Percentiles rank a stretch among this genome's conserved stretches.
Evolutionary conservation across 31 red algal genomes (phyloP).

Genomic region (Bonnemaisonia californica): DNA sequence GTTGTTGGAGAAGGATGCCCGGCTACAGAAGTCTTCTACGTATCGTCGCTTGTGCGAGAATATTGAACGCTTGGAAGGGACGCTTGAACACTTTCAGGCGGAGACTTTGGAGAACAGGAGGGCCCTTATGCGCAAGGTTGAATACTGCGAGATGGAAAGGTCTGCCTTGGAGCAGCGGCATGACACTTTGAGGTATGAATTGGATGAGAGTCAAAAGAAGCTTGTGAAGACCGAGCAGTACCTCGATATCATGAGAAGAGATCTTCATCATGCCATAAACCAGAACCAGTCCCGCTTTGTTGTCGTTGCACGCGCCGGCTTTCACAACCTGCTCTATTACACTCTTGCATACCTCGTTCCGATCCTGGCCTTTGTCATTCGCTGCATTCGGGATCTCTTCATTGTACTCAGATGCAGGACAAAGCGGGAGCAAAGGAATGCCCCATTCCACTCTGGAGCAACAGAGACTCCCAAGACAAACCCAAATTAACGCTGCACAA

Average conservation of each 20-base stretch:
- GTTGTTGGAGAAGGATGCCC: background rate
- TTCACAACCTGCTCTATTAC: constrained; percentile 36
- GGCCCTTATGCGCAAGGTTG: constrained; percentile 11
- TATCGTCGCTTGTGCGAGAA: background rate
- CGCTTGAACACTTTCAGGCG: background rate
- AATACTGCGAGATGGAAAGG: background rate
- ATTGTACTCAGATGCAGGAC: constrained; percentile 3
- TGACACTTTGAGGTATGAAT: constrained; percentile 18
- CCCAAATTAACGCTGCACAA: too few relatives aligned
- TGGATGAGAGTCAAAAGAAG: constrained; percentile 35
- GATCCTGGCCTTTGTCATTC: constrained; percentile 38
- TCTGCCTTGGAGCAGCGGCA: constrained; percentile 17
- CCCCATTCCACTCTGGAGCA: too few relatives aligned
- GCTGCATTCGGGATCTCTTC: constrained; percentile 17
- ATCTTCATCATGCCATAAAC: constrained; percentile 14
- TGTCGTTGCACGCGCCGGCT: background rate
- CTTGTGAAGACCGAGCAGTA: constrained; percentile 38
- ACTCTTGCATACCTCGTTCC: constrained; percentile 39
- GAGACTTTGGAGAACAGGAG: background rate
- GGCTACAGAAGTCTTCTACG: background rate
- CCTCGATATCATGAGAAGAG: constrained; percentile 38
- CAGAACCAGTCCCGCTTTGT: constrained; percentile 7
- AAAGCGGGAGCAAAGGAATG: too few relatives aligned
- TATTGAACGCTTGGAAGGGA: background rate
- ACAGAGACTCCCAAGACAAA: too few relatives aligned